Evolutionary conservation across 2,329 filamentous ascomycete species (phyloP).

Genomic region (Arthrobotrys pseudoclavata): DNA sequence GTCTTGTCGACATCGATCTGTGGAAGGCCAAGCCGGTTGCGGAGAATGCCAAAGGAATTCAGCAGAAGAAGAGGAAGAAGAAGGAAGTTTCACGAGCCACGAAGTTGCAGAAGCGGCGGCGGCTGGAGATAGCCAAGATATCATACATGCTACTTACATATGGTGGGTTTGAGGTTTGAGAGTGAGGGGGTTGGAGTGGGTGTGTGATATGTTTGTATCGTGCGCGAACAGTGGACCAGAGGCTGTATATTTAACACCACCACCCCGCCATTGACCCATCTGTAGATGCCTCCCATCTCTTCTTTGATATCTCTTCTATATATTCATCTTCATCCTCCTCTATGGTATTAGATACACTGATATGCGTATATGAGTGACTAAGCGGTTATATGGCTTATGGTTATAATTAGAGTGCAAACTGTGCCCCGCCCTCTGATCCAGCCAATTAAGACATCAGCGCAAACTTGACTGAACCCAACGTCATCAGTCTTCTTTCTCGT

Average conservation of each 20-base stretch:
- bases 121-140: constrained; percentile 8
- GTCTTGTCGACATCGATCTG: neutral
- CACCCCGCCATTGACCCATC: neutral
- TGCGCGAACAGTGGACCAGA: neutral
- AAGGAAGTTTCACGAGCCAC: constrained; percentile 28
- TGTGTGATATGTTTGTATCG: constrained; percentile 6
- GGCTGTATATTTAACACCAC: constrained; percentile 2
- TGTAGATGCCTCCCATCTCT: neutral
- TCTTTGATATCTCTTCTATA: neutral
- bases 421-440: constrained; percentile 7
- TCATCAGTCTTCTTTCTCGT: neutral
- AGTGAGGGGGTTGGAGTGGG: neutral
- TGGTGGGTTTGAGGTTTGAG: neutral
- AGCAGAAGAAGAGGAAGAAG: constrained; percentile 3
- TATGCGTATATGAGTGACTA: too few relatives aligned
- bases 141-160: too few relatives aligned
- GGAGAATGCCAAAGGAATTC: constrained; percentile 10
- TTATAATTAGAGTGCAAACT: constrained; percentile 7
- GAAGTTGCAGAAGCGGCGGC: constrained; percentile 17
- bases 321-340: neutral
- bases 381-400: too few relatives aligned
- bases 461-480: constrained; percentile 17
- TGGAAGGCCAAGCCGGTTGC: constrained; percentile 41
- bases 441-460: constrained; percentile 18
- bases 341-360: too few relatives aligned